These are phyloP conservation scores for Litsea cubeba DNA, from an alignment of 164 flowering plant species.

Conservation along the genomic window DNA sequence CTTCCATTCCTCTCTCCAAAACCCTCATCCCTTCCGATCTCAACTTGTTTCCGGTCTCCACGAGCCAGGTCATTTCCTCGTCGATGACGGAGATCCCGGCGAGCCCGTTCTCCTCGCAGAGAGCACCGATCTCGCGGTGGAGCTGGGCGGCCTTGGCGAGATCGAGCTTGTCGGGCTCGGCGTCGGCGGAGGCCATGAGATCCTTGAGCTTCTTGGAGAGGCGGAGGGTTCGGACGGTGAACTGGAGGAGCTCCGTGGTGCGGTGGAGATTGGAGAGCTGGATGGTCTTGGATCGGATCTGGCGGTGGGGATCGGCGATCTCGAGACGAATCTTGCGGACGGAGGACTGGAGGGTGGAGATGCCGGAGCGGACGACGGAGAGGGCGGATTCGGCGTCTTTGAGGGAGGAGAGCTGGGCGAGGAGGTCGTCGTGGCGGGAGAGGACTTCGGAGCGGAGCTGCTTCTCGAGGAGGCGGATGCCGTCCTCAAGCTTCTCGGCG, in stretches of 20 bases:
- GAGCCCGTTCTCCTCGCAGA: slow-evolving; percentile 59
- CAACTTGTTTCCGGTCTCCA: slow-evolving; percentile 50
- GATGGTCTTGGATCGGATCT: slow-evolving; percentile 43
- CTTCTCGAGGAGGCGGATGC: slow-evolving; percentile 67
- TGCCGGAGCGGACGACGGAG: slow-evolving; percentile 60
- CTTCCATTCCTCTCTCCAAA: slow-evolving; percentile 83
- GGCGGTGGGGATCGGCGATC: slow-evolving; percentile 69
- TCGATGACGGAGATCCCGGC: slow-evolving; percentile 58
- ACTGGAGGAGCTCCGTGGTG: slow-evolving; percentile 52
- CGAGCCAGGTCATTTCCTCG: slow-evolving; percentile 57
- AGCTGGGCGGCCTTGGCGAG: slow-evolving; percentile 86
- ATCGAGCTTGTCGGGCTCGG: slow-evolving; percentile 53
- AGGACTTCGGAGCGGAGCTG: slow-evolving; percentile 86
- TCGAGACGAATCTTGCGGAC: slow-evolving; percentile 67
- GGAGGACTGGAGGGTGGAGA: slow-evolving; percentile 77
- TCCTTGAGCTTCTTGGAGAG: slow-evolving; percentile 62
- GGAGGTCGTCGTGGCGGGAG: slow-evolving; percentile 65
- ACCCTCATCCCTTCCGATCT: slow-evolving; percentile 73
- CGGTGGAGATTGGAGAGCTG: slow-evolving; percentile 70
- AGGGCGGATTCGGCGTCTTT: slow-evolving; percentile 67
- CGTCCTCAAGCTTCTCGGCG: slow-evolving; percentile 81
- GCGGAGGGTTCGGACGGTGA: slow-evolving; percentile 55
- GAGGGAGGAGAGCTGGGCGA: slow-evolving; percentile 74
- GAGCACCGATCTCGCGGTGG: slow-evolving; percentile 57
- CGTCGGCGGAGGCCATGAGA: slow-evolving; percentile 25